Evolutionary conservation across 2,329 filamentous ascomycete species (phyloP), one percentile per base, ranked within the genome.

Genomic region (Pseudogymnoascus sp.): DNA sequence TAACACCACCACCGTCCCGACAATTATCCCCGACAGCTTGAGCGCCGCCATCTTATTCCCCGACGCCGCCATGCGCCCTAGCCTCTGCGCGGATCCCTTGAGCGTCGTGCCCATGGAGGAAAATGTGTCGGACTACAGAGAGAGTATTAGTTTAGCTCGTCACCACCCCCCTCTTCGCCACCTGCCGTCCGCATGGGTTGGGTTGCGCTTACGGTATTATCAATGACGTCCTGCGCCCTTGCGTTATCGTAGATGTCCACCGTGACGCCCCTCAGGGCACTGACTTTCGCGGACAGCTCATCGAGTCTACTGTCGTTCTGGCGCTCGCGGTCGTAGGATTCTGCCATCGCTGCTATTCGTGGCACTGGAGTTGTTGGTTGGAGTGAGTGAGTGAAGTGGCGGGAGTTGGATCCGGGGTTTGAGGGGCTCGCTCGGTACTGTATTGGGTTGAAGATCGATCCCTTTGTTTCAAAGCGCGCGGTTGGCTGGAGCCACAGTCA

Each of bases 201-300:
- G 11, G 25, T 62, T 61, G 43, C 16, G 19, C 85, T 65, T 82
- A 96, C 91, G 41, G 90, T 93, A 73, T 86, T 87, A 77, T 99
- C 92, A 69, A 99, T 90, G 68, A 96, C 85, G 69, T 90, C 86
- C 72, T 98, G 93, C 71, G 90, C 86, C 65, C 92, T 86, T 61
- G 95, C 95, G 75, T 95, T 92, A 79, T 98, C 93, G 83, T 98
- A 97, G 73, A 99, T 99, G 79, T 99, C 92, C 69, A 98, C 86
- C 45, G 95, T 99, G 61, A 99, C 92, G 76, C 90, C 90, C 73
- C 93, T 92, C 68, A 99, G 85, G 62, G 92, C 92, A 16, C 90
- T 90, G 63, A 98, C 93, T 79, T 99, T 99, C 69, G 86, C 84
- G 14, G 90, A 90, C 39, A 99, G 89, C 75, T 96, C 92, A 73